These are phyloP conservation scores for Cytospora leucostoma DNA, from an alignment of 2,329 filamentous ascomycete species.

Conservation along the genomic window DNA sequence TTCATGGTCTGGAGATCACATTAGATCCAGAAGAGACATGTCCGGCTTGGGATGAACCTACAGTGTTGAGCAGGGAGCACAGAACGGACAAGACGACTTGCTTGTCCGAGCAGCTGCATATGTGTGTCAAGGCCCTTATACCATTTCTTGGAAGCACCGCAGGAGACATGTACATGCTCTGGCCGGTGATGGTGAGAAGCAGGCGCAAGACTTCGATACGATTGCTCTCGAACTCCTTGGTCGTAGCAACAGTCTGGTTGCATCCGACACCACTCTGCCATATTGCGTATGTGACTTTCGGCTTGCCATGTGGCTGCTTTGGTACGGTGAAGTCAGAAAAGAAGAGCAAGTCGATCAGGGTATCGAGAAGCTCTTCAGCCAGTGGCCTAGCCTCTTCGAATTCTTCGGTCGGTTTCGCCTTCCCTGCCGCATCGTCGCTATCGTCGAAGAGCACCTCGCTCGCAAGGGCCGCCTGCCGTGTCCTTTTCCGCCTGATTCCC, in stretches of 20 bases:
- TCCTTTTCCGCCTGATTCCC: slow-evolving; percentile 72
- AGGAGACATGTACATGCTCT: slow-evolving; percentile 90
- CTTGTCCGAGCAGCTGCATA: slow-evolving; percentile 86
- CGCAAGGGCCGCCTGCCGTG: slow-evolving; percentile 64
- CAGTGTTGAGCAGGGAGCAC: slow-evolving; percentile 92
- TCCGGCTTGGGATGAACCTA: slow-evolving; percentile 40
- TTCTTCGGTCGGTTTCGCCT: slow-evolving; percentile 56
- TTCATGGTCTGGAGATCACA: slow-evolving; percentile 72
- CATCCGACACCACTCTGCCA: slow-evolving; percentile 98
- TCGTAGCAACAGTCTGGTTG: slow-evolving; percentile 84
- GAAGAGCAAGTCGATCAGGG: slow-evolving; percentile 85
- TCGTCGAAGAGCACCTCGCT: slow-evolving; percentile 86
- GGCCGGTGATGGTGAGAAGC: slow-evolving; percentile 81
- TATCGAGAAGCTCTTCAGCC: slow-evolving; percentile 90
- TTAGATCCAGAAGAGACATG: slow-evolving; percentile 20
- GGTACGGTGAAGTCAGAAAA: slow-evolving; percentile 88
- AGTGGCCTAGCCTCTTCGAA: slow-evolving; percentile 84
- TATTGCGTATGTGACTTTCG: slow-evolving; percentile 88
- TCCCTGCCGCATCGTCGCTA: slow-evolving; percentile 56
- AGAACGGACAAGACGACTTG: slow-evolving; percentile 86
- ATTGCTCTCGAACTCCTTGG: slow-evolving; percentile 90
- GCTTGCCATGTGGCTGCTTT: slow-evolving; percentile 66
- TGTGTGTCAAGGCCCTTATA: slow-evolving; percentile 81
- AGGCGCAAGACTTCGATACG: slow-evolving; percentile 86
- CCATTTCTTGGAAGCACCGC: slow-evolving; percentile 79